Evolutionary conservation across 208 protist species (phyloP).

Genomic region (Wallacemonas collosoma): DNA sequence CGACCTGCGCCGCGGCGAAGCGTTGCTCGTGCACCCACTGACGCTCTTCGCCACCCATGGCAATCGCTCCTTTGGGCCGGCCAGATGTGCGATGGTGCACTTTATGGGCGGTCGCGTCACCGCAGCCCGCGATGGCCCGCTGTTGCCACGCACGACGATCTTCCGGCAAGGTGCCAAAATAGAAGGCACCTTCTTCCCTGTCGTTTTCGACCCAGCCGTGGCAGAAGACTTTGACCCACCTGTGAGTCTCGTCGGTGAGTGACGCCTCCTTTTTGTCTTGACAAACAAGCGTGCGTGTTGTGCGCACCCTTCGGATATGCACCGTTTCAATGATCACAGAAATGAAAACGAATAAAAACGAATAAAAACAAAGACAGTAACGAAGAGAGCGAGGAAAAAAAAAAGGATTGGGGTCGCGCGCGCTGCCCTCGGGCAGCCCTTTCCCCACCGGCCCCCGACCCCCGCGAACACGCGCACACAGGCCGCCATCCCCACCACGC

Average conservation of each 20-base stretch:
- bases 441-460: not conserved
- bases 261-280: not conserved
- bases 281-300: not conserved
- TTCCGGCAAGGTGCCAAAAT: constrained; percentile 65
- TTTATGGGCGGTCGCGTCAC: constrained; percentile 70
- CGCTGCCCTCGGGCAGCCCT: not conserved
- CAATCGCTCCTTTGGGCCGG: constrained; percentile 67
- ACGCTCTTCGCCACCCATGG: constrained; percentile 80
- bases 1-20: constrained; percentile 76
- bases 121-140: constrained; percentile 54
- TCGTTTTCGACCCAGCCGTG: constrained; percentile 84
- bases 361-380: no score
- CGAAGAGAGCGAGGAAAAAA: not conserved
- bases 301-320: not conserved
- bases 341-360: no score
- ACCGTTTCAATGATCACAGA: no score
- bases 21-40: constrained; percentile 78
- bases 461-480: not conserved
- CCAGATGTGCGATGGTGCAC: constrained; percentile 70
- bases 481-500: not conserved
- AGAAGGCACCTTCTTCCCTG: constrained; percentile 71
- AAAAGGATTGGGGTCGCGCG: not conserved
- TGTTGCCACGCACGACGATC: constrained; percentile 75
- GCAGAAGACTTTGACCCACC: constrained; percentile 45
- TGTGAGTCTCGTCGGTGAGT: not conserved